Evolutionary conservation across 352 stramenopile species (phyloP).

Genomic region (Pythium sukuiense): DNA sequence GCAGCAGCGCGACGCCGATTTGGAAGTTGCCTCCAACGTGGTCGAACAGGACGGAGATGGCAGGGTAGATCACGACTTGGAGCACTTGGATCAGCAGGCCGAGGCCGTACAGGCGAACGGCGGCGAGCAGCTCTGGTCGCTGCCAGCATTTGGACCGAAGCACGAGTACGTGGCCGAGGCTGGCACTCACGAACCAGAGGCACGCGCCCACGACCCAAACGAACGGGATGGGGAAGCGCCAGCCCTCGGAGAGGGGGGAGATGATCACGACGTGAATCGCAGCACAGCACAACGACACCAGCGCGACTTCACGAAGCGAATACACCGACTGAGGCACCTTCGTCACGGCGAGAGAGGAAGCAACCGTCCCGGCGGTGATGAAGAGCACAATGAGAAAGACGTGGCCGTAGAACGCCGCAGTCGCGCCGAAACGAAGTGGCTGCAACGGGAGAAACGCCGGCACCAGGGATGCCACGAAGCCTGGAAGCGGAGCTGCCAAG

Average conservation of each 20-base stretch:
- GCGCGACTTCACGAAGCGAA: constrained; percentile 9
- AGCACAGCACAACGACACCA: background rate
- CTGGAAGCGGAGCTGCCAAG: background rate
- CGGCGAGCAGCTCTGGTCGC: background rate
- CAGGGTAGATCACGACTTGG: constrained; percentile 27
- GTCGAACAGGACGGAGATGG: constrained; percentile 29
- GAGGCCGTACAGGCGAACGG: constrained; percentile 1
- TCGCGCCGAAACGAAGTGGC: background rate
- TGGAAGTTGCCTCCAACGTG: constrained; percentile 2
- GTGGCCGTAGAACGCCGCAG: background rate
- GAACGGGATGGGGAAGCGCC: constrained; percentile 10
- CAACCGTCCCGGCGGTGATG: constrained; percentile 2
- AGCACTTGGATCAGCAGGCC: constrained; percentile 8
- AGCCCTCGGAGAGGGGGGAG: background rate
- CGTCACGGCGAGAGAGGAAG: constrained; percentile 11
- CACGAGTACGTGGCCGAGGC: constrained; percentile 12
- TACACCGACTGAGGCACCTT: constrained; percentile 6
- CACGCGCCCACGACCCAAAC: constrained; percentile 7
- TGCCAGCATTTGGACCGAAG: constrained; percentile 15
- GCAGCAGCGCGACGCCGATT: constrained; percentile 18
- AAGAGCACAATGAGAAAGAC: constrained; percentile 13
- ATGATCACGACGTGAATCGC: background rate
- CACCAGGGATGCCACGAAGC: background rate
- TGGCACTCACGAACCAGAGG: background rate
- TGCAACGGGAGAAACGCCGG: background rate